Evolutionary conservation across 371 early-diverging fungal species (phyloP), one percentile per base, ranked within the genome.

Genomic region (Zychaea mexicana): DNA sequence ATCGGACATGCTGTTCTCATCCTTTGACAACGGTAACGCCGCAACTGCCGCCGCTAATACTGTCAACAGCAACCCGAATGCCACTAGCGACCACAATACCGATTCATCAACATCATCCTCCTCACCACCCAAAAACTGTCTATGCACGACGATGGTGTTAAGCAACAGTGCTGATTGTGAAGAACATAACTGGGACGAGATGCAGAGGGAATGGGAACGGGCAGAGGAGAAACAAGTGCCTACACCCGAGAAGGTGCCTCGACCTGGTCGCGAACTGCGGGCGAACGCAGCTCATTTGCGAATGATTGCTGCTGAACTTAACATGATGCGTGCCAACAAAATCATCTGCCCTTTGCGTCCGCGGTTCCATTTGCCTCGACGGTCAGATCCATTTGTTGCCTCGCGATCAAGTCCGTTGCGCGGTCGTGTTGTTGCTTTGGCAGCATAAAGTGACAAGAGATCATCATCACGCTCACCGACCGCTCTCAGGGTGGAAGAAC

Each of bases 311-410:
- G 76, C 80, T n/a, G 84, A 84, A 42, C 45, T 81, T 47, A 72
- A 77, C 21, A 84, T 84, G 84, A 81, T 84, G 68, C 80, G 82
- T 26, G 63, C 80, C 21, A 76, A 76, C 57, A 84, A 84, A 58
- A 64, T 84, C 7, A 67, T 84, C 47, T 74, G 76, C 30, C 84
- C 84, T 27, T 65, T 84, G 19, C 79, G 75, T 63, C 80, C 76
- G 10, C 76, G 84, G 24, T 73, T 68, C 3, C 68, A 71, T 54
- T 66, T 84, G 5, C 68, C 77, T 22, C 70, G 78, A 54, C 68
- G 84, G 36, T 52, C 64, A 17, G 81, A 84, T 42, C 42, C 13
- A 42, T 42, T 42, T 42, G 6, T 42, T 42, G 42, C 42, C n/a
- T 17, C 15, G 15, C 13, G n/a, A 42, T n/a, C 42, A 42, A 42